phyloP scores from a whole-genome alignment of 805 yeast species.

The Suhomyces pyralidae region DNA sequence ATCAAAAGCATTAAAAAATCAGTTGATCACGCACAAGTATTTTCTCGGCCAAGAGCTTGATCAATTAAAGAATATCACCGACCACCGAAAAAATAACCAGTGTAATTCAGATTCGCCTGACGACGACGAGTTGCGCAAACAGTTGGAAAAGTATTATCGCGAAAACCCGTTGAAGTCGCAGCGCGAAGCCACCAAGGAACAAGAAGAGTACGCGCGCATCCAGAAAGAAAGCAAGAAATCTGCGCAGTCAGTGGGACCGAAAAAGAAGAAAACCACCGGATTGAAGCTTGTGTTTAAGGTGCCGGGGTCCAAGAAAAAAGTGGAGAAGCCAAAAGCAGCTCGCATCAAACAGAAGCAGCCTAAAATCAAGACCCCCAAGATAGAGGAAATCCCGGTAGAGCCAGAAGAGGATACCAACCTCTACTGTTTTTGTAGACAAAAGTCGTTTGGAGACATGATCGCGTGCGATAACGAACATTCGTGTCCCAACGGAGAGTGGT shows the following conservation, averaged over 20 bases:
- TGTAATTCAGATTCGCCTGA: neutral
- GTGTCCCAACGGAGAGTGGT: conserved; percentile 47
- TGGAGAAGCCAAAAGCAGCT: neutral
- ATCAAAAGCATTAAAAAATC: conserved; percentile 26
- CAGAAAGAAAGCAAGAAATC: conserved; percentile 38
- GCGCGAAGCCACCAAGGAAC: conserved; percentile 36
- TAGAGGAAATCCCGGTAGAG: neutral
- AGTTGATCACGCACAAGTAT: conserved; percentile 27
- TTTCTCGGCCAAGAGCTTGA: conserved; percentile 23
- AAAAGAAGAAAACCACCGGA: conserved; percentile 4
- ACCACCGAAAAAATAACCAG: neutral
- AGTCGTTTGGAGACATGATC: conserved; percentile 29
- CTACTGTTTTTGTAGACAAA: conserved; percentile 26
- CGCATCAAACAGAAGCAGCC: neutral
- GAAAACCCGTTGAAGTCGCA: conserved; percentile 37
- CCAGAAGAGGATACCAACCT: conserved; percentile 9
- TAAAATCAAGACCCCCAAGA: neutral
- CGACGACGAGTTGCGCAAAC: conserved; percentile 23
- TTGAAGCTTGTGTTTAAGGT: conserved; percentile 9
- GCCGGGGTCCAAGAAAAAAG: conserved; percentile 2
- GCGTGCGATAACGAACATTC: conserved; percentile 27
- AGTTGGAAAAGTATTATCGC: conserved; percentile 32
- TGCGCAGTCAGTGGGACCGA: conserved; percentile 13
- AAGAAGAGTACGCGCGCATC: conserved; percentile 19
- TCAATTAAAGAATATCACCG: conserved; percentile 13